Conservation (phyloP, 2,329 filamentous ascomycete genomes). For the Juglanconis oblonga region DNA sequence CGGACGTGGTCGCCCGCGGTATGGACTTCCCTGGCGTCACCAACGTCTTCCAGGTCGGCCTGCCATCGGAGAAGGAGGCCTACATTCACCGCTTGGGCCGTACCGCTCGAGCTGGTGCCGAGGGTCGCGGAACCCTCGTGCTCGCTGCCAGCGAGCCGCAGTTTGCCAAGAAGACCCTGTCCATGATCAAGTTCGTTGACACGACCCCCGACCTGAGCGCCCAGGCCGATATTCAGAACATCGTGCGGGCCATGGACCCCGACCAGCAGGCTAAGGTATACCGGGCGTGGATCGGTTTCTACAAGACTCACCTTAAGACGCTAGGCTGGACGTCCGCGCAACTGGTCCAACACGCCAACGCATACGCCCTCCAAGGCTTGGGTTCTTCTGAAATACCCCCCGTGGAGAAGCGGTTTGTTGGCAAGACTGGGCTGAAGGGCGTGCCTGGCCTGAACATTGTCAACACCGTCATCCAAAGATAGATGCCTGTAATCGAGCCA, state of each 20-base stretch:
- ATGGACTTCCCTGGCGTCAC: slow-evolving; percentile 73
- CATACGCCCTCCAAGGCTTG: slow-evolving; percentile 46
- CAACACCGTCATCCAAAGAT: slow-evolving; percentile 31
- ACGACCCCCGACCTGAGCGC: slow-evolving; percentile 44
- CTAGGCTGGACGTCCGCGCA: slow-evolving; percentile 39
- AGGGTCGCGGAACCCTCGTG: slow-evolving; percentile 61
- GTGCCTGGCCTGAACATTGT: slow-evolving; percentile 46
- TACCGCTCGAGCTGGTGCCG: slow-evolving; percentile 62
- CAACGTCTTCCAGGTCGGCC: slow-evolving; percentile 62
- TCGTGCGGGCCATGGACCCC: slow-evolving; percentile 41
- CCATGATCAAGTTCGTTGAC: slow-evolving; percentile 51
- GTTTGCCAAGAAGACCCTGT: slow-evolving; percentile 49
- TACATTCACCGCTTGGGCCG: slow-evolving; percentile 68
- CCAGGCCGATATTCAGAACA: slow-evolving; percentile 32
- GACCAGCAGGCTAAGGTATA: slow-evolving; percentile 47
- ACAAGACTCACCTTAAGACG: slow-evolving; percentile 47
- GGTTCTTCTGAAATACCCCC: slow-evolving; percentile 44
- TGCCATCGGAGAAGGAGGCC: slow-evolving; percentile 57
- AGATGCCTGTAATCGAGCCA: too few relatives aligned
- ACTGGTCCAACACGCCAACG: slow-evolving; percentile 50
- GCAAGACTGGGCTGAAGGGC: slow-evolving; percentile 58
- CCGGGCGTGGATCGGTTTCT: slow-evolving; percentile 57
- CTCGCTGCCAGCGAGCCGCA: slow-evolving; percentile 49
- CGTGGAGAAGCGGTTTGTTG: slow-evolving; percentile 44
- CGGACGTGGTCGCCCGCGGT: slow-evolving; percentile 68